Evolutionary conservation across 192 early-diverging fungal genomes (phyloP), one percentile per base, ranked within the genome.

Genomic region (Backusella tuberculispora): DNA sequence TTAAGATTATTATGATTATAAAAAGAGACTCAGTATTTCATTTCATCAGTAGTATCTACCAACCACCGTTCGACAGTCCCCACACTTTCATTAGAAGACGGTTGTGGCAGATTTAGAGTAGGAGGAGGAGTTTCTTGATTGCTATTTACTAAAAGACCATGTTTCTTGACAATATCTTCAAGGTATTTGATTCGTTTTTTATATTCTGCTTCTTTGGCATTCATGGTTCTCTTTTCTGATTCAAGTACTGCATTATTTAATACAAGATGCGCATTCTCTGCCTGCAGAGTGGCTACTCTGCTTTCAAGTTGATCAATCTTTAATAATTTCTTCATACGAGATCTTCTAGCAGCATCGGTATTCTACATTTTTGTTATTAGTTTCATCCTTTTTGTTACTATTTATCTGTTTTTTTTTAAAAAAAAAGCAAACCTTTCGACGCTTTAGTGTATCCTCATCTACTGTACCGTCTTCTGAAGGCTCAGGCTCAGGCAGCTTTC

Each of bases 271-370:
- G 83, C 78, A 76, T 97, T 98, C 76, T 95, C 93, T 38, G 84
- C 79, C 79, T 96, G 92, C 5, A 98, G 84, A 43, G 90, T 85
- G 1, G 84, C 81, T 63, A 97, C 94, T 56, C 90, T 90, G 68
- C 85, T 83, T 80, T 96, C 95, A 14, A 98, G 90, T 34, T 83
- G 83, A 78, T 93, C 93, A 78, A 96, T 90, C 78, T 90, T 88
- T 60, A 90, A 78, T 63, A 93, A 79, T 81, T 97, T 97, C 80
- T 92, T 91, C 79, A 92, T 85, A 37, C 97, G 90, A 40, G 94
- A 95, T 72, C 95, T 87, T 42, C 97, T 93, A 0, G 97, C 97
- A 5, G 96, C 95, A 74, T 96, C 92, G 2, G 97, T 97, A 84
- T 98, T 95, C 88, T 89, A 72, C 1, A 43, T 40, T 42, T n/a